Evolutionary conservation across 305 asterid genomes (phyloP).

Genomic region (Lippia alba): DNA sequence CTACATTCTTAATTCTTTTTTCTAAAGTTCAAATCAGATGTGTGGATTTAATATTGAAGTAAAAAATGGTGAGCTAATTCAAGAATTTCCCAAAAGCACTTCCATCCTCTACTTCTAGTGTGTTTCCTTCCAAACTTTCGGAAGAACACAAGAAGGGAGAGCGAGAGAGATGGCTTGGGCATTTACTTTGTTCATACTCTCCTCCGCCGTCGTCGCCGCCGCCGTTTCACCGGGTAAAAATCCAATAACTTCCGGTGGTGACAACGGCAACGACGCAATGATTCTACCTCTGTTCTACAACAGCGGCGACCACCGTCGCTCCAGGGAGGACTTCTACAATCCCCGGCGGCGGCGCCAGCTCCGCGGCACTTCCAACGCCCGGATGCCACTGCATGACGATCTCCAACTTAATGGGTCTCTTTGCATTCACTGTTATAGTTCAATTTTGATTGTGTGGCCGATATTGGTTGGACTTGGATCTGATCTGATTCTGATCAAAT

Average conservation of each 20-base stretch:
- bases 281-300: slow-evolving; percentile 53
- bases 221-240: slow-evolving; percentile 30
- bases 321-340: slow-evolving; percentile 13
- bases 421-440: neutral
- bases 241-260: slow-evolving; percentile 23
- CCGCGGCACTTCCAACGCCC: slow-evolving; percentile 49
- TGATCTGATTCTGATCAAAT: slow-evolving; percentile 30
- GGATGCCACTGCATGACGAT: slow-evolving; percentile 79
- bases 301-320: slow-evolving; percentile 28
- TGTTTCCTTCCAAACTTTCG: no score
- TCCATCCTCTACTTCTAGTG: no score
- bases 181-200: slow-evolving; percentile 36
- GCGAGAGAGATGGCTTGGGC: slow-evolving; percentile 44
- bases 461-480: slow-evolving; percentile 36
- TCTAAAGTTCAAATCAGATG: no score
- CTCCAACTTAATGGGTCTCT: slow-evolving; percentile 71
- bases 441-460: neutral
- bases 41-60: no score
- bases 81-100: neutral
- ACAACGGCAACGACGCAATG: slow-evolving; percentile 39
- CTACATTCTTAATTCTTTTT: no score
- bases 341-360: slow-evolving; percentile 49
- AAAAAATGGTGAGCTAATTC: no score
- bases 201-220: slow-evolving; percentile 28
- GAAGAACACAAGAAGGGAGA: no score